A percentile compares a stretch with the other conserved stretches of the same genome.
These are phyloP conservation scores for Sorghum bicolor DNA, from an alignment of 176 grass and related monocot species.

Conservation along the genomic window Sorghum_bicolor_NCBIv3 NC_012872.2:2191001-2191500, in stretches of 20 bases:
- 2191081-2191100: not conserved
- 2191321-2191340: not conserved
- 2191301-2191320: not conserved
- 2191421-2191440: not conserved
- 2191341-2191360: too few relatives aligned
- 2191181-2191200: not conserved
- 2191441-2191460: too few relatives aligned
- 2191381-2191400: not conserved
- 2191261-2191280: not conserved
- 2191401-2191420: not conserved
- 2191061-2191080: constrained; percentile 34
- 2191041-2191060: not conserved
- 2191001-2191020: constrained; percentile 11
- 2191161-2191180: constrained; percentile 17
- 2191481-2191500: not conserved
- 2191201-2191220: not conserved
- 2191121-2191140: not conserved
- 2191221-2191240: not conserved
- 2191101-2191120: not conserved
- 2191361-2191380: not conserved
- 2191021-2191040: not conserved
- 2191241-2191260: not conserved
- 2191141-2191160: not conserved
- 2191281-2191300: not conserved
- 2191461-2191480: too few relatives aligned